Conservation (phyloP, 2,329 filamentous ascomycete species). For the Endothia cerciana region DNA sequence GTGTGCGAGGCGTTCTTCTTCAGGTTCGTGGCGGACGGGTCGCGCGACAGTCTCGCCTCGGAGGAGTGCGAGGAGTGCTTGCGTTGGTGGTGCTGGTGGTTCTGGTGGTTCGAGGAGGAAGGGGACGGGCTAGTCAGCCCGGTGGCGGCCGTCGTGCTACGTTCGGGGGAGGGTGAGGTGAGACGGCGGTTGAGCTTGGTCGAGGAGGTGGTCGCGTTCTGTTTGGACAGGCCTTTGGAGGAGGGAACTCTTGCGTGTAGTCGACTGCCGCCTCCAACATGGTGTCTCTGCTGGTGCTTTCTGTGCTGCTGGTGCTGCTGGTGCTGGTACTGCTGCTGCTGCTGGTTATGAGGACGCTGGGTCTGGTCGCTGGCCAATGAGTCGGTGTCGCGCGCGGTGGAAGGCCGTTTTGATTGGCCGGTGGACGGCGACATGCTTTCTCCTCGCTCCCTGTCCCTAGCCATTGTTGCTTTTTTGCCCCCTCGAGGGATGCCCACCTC, state of each 20-base stretch:
- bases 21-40: slow-evolving; percentile 47
- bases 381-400: slow-evolving; percentile 42
- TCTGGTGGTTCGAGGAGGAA: neutral
- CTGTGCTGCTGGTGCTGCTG: slow-evolving; percentile 32
- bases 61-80: slow-evolving; percentile 47
- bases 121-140: slow-evolving; percentile 36
- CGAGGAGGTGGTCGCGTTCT: slow-evolving; percentile 40
- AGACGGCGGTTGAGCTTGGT: slow-evolving; percentile 49
- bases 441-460: slow-evolving; percentile 52
- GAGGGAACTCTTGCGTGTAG: slow-evolving; percentile 57
- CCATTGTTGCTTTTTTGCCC: slow-evolving; percentile 29
- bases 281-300: slow-evolving; percentile 40
- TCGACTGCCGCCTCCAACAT: slow-evolving; percentile 47
- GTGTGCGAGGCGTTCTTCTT: slow-evolving; percentile 60
- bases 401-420: slow-evolving; percentile 61
- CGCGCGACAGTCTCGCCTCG: slow-evolving; percentile 54
- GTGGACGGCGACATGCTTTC: slow-evolving; percentile 46
- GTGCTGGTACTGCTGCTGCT: slow-evolving; percentile 38
- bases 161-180: slow-evolving; percentile 49
- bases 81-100: slow-evolving; percentile 41
- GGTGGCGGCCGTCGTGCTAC: slow-evolving; percentile 29
- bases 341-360: slow-evolving; percentile 39
- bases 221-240: slow-evolving; percentile 55
- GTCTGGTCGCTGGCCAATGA: slow-evolving; percentile 41
- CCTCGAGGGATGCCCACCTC: slow-evolving; percentile 7